Evolutionary conservation across 148 eudicot genomes (phyloP).

Genomic region (Camellia lanceoleosa): DNA sequence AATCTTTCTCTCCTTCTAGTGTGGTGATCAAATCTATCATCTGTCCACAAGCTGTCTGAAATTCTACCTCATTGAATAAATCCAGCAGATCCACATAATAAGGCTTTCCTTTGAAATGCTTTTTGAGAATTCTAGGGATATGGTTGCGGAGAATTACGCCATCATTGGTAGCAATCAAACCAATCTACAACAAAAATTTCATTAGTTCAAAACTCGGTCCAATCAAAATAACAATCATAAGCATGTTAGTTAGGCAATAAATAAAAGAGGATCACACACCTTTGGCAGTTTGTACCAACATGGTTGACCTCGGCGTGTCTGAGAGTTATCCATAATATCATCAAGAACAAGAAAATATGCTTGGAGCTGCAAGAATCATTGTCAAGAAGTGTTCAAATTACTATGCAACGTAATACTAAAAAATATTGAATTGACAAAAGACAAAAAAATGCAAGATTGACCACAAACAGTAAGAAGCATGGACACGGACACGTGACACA

Average conservation of each 20-base stretch:
- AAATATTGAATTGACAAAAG: background rate
- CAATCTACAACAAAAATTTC: constrained; percentile 49
- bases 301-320: constrained; percentile 85
- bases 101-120: constrained; percentile 72
- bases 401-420: background rate
- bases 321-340: constrained; percentile 85
- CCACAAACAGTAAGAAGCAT: background rate
- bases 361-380: constrained; percentile 62
- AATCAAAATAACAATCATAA: background rate
- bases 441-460: background rate
- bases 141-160: constrained; percentile 88
- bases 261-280: constrained; percentile 30
- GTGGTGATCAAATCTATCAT: constrained; percentile 97
- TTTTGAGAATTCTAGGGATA: constrained; percentile 80
- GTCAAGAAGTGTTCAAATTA: constrained; percentile 5
- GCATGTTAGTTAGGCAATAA: constrained; percentile 1
- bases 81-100: constrained; percentile 89
- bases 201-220: background rate
- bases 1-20: constrained; percentile 85
- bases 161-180: constrained; percentile 90
- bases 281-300: constrained; percentile 90
- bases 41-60: constrained; percentile 92
- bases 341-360: constrained; percentile 90
- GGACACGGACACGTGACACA: too few species aligned
- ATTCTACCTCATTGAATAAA: constrained; percentile 96